phyloP scores from a whole-genome alignment of 2,329 filamentous ascomycete genomes.

The Aurifilum marmelostoma region DNA sequence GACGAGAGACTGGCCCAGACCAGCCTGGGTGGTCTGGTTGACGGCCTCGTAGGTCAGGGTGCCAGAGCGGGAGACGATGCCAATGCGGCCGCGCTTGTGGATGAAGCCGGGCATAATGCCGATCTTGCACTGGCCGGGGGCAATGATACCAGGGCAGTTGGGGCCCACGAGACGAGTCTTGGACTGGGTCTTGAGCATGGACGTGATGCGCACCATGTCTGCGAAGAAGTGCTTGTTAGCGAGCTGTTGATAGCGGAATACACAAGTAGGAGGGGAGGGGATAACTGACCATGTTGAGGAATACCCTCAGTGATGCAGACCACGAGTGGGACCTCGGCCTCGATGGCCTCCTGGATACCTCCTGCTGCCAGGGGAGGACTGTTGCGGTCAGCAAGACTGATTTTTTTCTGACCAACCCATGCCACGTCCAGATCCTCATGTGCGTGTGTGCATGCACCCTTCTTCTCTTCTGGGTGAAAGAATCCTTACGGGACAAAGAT shows the following conservation, averaged over 20 bases:
- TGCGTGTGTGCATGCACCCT: neutral
- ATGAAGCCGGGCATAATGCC: constrained; percentile 99
- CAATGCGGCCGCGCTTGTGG: constrained; percentile 98
- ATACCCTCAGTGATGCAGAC: constrained; percentile 99
- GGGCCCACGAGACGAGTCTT: constrained; percentile 97
- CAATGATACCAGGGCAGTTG: constrained; percentile 98
- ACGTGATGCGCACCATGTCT: constrained; percentile 99
- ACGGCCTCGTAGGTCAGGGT: constrained; percentile 99
- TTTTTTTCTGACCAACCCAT: neutral
- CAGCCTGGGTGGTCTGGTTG: constrained; percentile 97
- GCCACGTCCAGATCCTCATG: neutral
- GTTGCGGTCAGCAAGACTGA: constrained; percentile 25
- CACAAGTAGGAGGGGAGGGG: constrained; percentile 7
- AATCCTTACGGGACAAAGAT: constrained; percentile 89
- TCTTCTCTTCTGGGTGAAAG: constrained; percentile 48
- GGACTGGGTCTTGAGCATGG: constrained; percentile 95
- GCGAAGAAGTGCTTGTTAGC: constrained; percentile 24
- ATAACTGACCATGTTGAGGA: constrained; percentile 82
- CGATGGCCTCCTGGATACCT: constrained; percentile 95
- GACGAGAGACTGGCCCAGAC: constrained; percentile 96
- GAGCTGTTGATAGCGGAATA: constrained; percentile 18
- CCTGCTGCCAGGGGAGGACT: constrained; percentile 89
- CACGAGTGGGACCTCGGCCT: constrained; percentile 89
- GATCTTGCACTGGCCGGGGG: constrained; percentile 96
- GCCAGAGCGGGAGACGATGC: constrained; percentile 96